Conservation (phyloP, 495 filamentous ascomycete species). For the Penicillium robsamsonii region DNA sequence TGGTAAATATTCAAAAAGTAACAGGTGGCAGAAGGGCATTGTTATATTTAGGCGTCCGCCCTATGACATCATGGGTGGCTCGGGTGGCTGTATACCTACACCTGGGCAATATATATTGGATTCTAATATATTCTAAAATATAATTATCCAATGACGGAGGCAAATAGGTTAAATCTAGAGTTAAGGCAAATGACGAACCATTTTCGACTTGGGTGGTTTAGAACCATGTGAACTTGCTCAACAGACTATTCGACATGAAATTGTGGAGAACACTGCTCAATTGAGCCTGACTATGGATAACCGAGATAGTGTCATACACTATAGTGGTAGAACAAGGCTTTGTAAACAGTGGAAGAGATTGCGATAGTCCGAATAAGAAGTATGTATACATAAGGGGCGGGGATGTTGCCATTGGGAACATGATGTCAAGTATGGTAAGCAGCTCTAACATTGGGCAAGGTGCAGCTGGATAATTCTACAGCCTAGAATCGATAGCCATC, state of each 20-base stretch:
- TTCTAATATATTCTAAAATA: background rate
- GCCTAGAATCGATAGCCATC: too few relatives aligned
- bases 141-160: background rate
- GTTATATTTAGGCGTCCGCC: conserved; percentile 4
- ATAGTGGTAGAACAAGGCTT: too few relatives aligned
- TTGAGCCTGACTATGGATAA: too few relatives aligned
- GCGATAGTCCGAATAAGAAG: too few relatives aligned
- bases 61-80: conserved; percentile 6
- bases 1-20: background rate
- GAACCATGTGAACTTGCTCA: too few relatives aligned
- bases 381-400: too few relatives aligned
- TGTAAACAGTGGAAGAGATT: too few relatives aligned
- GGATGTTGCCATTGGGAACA: too few relatives aligned
- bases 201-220: background rate
- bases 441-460: too few relatives aligned
- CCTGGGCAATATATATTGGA: background rate
- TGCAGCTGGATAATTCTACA: too few relatives aligned
- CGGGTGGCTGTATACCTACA: background rate
- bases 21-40: background rate
- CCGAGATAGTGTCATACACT: too few relatives aligned
- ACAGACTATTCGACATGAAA: background rate
- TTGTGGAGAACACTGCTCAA: background rate
- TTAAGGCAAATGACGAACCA: background rate
- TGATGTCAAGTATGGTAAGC: too few relatives aligned
- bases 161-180: background rate